Conservation (phyloP, 441 rosid species). For the Viola pubescens region DNA sequence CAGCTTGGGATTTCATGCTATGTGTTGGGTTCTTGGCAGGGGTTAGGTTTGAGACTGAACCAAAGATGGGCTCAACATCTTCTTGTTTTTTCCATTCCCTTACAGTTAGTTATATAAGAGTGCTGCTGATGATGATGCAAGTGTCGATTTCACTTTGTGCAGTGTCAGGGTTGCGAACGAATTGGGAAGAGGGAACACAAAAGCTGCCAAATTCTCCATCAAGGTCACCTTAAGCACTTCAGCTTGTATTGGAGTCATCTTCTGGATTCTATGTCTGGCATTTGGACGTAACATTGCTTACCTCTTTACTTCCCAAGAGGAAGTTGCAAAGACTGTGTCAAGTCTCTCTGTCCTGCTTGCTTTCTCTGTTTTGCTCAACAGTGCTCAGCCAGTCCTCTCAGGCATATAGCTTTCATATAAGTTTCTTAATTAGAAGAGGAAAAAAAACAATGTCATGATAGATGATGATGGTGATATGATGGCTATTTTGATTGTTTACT, state of each 20-base stretch:
- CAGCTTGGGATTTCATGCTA: conserved; percentile 40
- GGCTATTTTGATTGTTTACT: background rate
- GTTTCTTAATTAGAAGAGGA: background rate
- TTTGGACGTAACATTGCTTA: conserved; percentile 35
- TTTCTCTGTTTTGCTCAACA: conserved; percentile 48
- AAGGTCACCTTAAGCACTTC: conserved; percentile 39
- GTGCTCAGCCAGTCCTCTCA: conserved; percentile 49
- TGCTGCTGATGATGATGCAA: too few relatives aligned
- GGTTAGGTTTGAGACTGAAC: conserved; percentile 34
- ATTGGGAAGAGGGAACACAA: conserved; percentile 53
- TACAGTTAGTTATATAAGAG: background rate
- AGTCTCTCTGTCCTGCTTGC: conserved; percentile 46
- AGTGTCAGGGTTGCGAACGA: conserved; percentile 74
- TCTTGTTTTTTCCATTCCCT: background rate
- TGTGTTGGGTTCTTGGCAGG: conserved; percentile 56
- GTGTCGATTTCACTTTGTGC: background rate
- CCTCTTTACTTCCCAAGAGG: conserved; percentile 37
- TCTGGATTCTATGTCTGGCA: conserved; percentile 33
- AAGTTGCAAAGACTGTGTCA: conserved; percentile 34
- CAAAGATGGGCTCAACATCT: background rate
- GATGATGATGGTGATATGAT: background rate
- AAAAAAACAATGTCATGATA: background rate
- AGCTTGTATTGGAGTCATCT: conserved; percentile 30
- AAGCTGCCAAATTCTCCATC: conserved; percentile 45
- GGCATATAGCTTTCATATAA: conserved; percentile 22